Evolutionary conservation across 176 grass and related monocot species (phyloP).

Genomic region (Raddia guianensis): DNA sequence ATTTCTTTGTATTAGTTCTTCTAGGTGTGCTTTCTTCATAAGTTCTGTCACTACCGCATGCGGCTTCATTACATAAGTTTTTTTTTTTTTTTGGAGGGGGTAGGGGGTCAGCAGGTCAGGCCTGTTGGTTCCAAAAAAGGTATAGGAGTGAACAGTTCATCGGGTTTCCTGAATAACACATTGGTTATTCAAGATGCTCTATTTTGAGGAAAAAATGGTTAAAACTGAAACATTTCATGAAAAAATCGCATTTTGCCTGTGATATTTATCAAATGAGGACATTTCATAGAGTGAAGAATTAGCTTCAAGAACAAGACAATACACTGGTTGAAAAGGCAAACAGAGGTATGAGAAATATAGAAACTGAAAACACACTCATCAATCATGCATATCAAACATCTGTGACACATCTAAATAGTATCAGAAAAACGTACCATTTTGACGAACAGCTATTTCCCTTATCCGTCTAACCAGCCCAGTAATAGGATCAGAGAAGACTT

Average conservation of each 20-base stretch:
- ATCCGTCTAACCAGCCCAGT: conserved; percentile 90
- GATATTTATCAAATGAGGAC: not conserved
- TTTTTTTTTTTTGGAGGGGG: too few relatives aligned
- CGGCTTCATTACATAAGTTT: not conserved
- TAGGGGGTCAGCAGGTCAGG: not conserved
- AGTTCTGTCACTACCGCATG: not conserved
- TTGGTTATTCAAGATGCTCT: not conserved
- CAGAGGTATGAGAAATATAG: not conserved
- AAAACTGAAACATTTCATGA: not conserved
- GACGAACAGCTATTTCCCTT: conserved; percentile 87
- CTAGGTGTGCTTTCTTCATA: not conserved
- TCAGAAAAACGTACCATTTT: conserved; percentile 56
- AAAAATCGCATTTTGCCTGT: not conserved
- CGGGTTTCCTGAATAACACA: not conserved
- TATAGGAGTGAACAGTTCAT: not conserved
- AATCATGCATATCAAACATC: not conserved
- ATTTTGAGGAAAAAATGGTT: not conserved
- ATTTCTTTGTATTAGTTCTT: not conserved
- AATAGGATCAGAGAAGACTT: conserved; percentile 80
- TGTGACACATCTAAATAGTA: conserved; percentile 12
- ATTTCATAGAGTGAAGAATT: not conserved
- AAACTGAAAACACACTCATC: not conserved
- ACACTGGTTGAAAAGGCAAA: conserved; percentile 7
- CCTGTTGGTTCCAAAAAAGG: not conserved
- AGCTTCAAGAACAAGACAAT: not conserved